phyloP scores from a whole-genome alignment of 2,329 filamentous ascomycete species.

The Diplodia sapinea region DNA sequence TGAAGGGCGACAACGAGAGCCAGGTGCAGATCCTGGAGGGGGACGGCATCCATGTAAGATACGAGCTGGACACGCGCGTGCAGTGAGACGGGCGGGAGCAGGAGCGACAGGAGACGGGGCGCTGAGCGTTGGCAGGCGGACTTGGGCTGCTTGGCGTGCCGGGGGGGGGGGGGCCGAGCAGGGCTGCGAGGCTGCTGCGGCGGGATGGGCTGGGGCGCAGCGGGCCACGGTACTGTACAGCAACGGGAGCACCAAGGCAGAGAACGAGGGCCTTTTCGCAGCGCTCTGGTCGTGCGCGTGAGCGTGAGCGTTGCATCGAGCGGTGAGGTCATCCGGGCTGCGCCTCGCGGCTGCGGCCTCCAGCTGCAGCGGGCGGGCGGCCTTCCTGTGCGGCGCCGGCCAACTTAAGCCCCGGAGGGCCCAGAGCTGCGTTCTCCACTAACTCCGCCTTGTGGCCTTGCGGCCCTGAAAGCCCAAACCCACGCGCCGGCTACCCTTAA shows the following conservation, averaged over 20 bases:
- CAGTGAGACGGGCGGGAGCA: constrained; percentile 18
- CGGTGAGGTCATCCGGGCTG: constrained; percentile 17
- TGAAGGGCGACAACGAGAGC: constrained; percentile 34
- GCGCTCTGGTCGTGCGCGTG: neutral
- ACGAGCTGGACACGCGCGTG: constrained; percentile 16
- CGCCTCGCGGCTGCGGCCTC: constrained; percentile 11
- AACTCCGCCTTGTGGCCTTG: neutral
- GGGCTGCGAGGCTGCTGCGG: neutral
- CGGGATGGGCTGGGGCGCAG: constrained; percentile 2
- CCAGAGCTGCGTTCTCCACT: constrained; percentile 14
- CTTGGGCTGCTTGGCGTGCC: constrained; percentile 20
- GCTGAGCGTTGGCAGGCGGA: constrained; percentile 12
- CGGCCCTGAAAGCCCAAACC: constrained; percentile 1
- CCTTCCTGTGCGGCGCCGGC: neutral
- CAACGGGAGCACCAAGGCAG: neutral
- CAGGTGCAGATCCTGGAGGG: constrained; percentile 34
- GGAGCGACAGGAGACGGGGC: constrained; percentile 19
- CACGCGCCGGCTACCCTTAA: constrained; percentile 25
- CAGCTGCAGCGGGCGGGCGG: neutral
- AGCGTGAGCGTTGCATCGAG: neutral
- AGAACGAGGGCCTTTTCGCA: neutral
- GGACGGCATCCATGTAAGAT: constrained; percentile 25
- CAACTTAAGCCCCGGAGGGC: constrained; percentile 22
- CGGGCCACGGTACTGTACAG: neutral
- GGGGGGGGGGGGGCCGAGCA: constrained; percentile 13